phyloP scores from a whole-genome alignment of 2,329 filamentous ascomycete genomes.

The Fusarium avenaceum region DNA sequence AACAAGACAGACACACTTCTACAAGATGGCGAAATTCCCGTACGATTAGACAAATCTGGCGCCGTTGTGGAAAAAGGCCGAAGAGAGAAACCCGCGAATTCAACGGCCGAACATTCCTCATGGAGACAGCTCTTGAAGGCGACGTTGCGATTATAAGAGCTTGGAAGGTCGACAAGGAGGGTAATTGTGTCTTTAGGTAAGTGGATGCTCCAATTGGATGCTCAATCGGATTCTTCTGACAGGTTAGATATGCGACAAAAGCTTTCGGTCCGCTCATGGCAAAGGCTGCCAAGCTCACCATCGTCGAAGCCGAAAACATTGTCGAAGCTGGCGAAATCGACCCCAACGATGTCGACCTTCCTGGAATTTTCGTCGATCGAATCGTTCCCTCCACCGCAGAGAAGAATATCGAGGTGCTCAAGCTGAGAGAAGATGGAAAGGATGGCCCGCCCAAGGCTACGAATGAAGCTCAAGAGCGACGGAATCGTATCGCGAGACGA shows the following conservation, averaged over 20 bases:
- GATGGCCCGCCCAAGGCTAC: slow-evolving; percentile 57
- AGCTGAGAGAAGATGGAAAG: slow-evolving; percentile 63
- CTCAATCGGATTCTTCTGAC: neutral
- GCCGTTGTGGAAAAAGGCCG: slow-evolving; percentile 73
- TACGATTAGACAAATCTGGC: slow-evolving; percentile 70
- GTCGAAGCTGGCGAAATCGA: slow-evolving; percentile 80
- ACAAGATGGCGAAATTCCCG: slow-evolving; percentile 76
- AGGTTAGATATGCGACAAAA: slow-evolving; percentile 74
- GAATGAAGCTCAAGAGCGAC: slow-evolving; percentile 64
- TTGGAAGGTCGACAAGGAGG: slow-evolving; percentile 80
- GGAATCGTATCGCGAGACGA: slow-evolving; percentile 80
- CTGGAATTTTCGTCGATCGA: slow-evolving; percentile 85
- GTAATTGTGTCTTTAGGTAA: slow-evolving; percentile 83
- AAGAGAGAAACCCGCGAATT: slow-evolving; percentile 79
- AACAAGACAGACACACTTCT: slow-evolving; percentile 69
- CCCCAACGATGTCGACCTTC: slow-evolving; percentile 81
- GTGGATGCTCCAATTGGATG: neutral
- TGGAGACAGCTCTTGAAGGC: slow-evolving; percentile 81
- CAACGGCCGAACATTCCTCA: slow-evolving; percentile 77
- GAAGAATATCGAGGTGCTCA: slow-evolving; percentile 80
- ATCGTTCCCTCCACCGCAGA: slow-evolving; percentile 79
- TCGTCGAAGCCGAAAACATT: slow-evolving; percentile 88
- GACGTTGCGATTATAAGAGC: slow-evolving; percentile 84
- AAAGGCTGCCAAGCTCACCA: slow-evolving; percentile 81
- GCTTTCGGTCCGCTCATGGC: slow-evolving; percentile 83